phyloP scores from a whole-genome alignment of 495 filamentous ascomycete species.

The Tuber borchii region DNA sequence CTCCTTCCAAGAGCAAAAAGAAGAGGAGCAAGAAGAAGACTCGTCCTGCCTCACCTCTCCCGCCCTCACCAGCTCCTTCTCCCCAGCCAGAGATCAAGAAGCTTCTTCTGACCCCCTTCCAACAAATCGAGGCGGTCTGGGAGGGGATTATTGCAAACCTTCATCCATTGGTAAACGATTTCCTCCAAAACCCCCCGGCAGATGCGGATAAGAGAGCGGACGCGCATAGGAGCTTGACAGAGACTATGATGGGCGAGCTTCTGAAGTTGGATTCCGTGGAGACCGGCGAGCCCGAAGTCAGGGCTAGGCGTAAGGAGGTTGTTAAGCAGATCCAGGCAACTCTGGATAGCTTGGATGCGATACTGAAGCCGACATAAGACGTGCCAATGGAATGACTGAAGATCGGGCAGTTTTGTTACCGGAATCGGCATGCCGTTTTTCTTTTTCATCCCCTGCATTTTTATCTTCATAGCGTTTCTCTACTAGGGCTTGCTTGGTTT shows the following conservation, averaged over 20 bases:
- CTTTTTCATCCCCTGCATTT: not conserved
- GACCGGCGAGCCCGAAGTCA: conserved; percentile 57
- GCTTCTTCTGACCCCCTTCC: conserved; percentile 47
- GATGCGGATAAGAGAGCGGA: conserved; percentile 56
- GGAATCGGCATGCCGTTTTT: not conserved
- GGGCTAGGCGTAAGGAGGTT: conserved; percentile 63
- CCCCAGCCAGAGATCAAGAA: conserved; percentile 5
- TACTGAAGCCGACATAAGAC: conserved; percentile 17
- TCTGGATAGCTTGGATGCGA: conserved; percentile 57
- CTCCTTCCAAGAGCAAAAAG: conserved; percentile 31
- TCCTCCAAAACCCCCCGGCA: conserved; percentile 57
- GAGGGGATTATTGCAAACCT: conserved; percentile 60
- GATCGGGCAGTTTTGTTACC: not conserved
- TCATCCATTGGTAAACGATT: conserved; percentile 60
- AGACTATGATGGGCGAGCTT: conserved; percentile 76
- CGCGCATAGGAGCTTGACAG: conserved; percentile 71
- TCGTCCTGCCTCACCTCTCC: conserved; percentile 5
- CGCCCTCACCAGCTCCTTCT: not conserved
- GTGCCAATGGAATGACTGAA: not conserved
- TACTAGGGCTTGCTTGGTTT: conserved; percentile 2
- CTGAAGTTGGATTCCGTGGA: conserved; percentile 83
- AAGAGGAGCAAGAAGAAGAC: conserved; percentile 31
- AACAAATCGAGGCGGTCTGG: conserved; percentile 65
- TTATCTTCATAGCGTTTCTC: not conserved
- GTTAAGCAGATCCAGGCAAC: conserved; percentile 66